A percentile compares a stretch with the other conserved stretches of the same genome.
Conservation (phyloP, 2,329 filamentous ascomycete genomes). For the Aspergillus jensenii region DNA sequence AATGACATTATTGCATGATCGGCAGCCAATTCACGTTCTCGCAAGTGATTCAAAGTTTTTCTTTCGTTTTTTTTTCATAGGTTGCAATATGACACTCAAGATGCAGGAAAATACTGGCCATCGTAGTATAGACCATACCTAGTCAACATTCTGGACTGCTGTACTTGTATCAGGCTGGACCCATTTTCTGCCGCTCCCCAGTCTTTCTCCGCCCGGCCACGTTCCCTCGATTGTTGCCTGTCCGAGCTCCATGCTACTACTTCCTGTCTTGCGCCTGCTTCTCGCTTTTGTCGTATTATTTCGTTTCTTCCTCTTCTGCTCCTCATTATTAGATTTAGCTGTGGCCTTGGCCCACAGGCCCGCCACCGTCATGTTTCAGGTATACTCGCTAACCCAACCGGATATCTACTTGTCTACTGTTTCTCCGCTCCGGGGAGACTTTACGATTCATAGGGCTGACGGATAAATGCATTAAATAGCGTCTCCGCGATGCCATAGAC, state of each 20-base stretch:
- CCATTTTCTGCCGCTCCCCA: constrained; percentile 8
- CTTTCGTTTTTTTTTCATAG: too few relatives aligned
- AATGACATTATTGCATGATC: too few relatives aligned
- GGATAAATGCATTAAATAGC: constrained; percentile 47
- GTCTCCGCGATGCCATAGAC: constrained; percentile 82
- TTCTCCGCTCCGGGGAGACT: not conserved
- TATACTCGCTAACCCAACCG: constrained; percentile 13
- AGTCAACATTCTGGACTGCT: too few relatives aligned
- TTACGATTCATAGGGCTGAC: not conserved
- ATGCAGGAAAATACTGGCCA: too few relatives aligned
- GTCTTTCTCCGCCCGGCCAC: constrained; percentile 11
- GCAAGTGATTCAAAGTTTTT: too few relatives aligned
- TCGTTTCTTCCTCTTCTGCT: constrained; percentile 14
- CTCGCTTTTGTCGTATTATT: constrained; percentile 9
- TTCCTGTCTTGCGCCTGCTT: constrained; percentile 12
- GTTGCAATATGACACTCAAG: too few relatives aligned
- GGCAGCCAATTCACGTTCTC: too few relatives aligned
- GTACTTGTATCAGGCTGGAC: not conserved
- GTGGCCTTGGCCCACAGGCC: constrained; percentile 23
- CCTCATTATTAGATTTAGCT: constrained; percentile 13
- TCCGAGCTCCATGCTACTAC: constrained; percentile 11
- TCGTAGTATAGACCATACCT: too few relatives aligned
- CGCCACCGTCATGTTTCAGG: constrained; percentile 33
- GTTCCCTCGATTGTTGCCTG: constrained; percentile 4
- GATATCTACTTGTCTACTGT: constrained; percentile 6